phyloP scores from a whole-genome alignment of 495 filamentous ascomycete species.

The Emericellopsis terricola region DNA sequence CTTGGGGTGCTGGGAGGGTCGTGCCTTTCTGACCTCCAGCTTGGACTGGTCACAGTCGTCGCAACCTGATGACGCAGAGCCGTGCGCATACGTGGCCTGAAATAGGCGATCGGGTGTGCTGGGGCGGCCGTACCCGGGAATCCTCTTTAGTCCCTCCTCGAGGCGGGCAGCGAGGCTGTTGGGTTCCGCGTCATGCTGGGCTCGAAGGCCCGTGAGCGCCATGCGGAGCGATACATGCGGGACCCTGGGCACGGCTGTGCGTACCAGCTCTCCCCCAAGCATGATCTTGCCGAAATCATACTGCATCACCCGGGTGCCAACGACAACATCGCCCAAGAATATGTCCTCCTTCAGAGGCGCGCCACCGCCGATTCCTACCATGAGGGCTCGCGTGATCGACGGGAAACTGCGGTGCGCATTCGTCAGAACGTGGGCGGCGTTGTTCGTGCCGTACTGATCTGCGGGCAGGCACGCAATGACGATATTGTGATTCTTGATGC shows the following conservation, averaged over 20 bases:
- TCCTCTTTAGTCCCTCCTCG: slow-evolving; percentile 6
- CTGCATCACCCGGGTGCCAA: slow-evolving; percentile 23
- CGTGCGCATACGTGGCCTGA: slow-evolving; percentile 12
- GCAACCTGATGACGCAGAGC: slow-evolving; percentile 6
- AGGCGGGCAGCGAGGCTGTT: slow-evolving; percentile 8
- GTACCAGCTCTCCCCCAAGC: slow-evolving; percentile 9
- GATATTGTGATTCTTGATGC: slow-evolving; percentile 18
- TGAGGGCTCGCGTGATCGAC: slow-evolving; percentile 16
- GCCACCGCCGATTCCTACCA: slow-evolving; percentile 27
- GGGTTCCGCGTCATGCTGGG: slow-evolving; percentile 7
- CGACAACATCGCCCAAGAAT: slow-evolving; percentile 24
- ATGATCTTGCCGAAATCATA: slow-evolving; percentile 21
- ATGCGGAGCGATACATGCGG: slow-evolving; percentile 6
- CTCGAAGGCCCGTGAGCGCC: slow-evolving; percentile 10
- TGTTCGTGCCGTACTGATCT: slow-evolving; percentile 5
- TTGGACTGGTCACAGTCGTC: slow-evolving; percentile 5
- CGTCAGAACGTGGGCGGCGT: slow-evolving; percentile 12
- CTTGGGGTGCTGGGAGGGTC: slow-evolving; percentile 2
- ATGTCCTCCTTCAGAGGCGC: slow-evolving; percentile 16
- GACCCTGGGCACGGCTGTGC: slow-evolving; percentile 15
- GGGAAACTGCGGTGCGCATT: slow-evolving; percentile 16
- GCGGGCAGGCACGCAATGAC: slow-evolving; percentile 23
- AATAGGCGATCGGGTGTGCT: slow-evolving; percentile 12
- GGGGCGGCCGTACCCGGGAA: slow-evolving; percentile 7
- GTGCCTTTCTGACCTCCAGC: slow-evolving; percentile 10